These are phyloP conservation scores for Solanum chilense DNA, from an alignment of 257 asterid species.

Conservation along the genomic window DNA sequence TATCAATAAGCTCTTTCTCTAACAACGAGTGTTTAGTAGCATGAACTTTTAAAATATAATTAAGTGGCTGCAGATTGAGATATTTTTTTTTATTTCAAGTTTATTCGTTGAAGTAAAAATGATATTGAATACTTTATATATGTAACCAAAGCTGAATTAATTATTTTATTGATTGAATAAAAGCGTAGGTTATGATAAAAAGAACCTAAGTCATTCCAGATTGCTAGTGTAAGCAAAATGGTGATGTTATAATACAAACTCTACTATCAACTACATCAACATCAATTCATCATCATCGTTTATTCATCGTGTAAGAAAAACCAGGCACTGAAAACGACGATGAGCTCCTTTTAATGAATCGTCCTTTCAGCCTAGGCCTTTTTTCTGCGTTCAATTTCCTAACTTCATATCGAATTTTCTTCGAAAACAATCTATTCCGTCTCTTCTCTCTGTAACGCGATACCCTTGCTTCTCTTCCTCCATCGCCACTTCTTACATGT, in stretches of 20 bases:
- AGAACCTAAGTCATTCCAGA: not conserved
- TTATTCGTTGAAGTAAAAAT: not conserved
- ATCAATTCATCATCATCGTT: not conserved
- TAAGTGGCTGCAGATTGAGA: not conserved
- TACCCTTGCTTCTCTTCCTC: conserved; percentile 60
- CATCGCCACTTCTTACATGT: conserved; percentile 8
- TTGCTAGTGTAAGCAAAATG: conserved; percentile 4
- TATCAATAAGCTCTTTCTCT: not conserved
- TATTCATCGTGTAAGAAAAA: conserved; percentile 11
- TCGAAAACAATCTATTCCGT: conserved; percentile 55
- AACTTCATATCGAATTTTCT: conserved; percentile 70
- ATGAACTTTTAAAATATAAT: not conserved
- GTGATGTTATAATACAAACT: not conserved
- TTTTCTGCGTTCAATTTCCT: conserved; percentile 78
- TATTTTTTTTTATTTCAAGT: not conserved
- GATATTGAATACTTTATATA: too few species aligned
- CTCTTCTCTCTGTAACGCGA: conserved; percentile 64
- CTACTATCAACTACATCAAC: not conserved
- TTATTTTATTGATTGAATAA: not conserved
- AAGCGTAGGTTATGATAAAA: not conserved
- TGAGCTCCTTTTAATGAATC: conserved; percentile 51
- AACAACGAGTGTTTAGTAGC: not conserved
- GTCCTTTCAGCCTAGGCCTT: conserved; percentile 73
- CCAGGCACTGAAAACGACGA: conserved; percentile 8
- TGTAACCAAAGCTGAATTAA: not conserved